Base-by-base conservation (phyloP, 176 grass and related monocot species). In the Alloteropsis semialata region DNA sequence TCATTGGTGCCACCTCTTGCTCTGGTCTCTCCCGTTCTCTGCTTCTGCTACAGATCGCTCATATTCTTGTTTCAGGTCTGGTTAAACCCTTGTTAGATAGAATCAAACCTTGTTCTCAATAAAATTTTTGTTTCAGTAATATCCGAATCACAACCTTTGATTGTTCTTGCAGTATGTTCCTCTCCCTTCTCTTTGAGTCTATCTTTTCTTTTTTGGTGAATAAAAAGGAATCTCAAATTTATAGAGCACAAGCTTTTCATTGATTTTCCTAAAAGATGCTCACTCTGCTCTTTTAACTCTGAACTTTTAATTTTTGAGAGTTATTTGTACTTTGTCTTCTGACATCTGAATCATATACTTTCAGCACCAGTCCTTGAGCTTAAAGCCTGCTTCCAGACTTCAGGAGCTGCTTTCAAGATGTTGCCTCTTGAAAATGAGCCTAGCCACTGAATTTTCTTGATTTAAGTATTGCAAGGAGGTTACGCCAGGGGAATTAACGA, bases 351-450 rank as follows among this genome's bases (percentile, higher is more conserved):
- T 11, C 3, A 54, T 53, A 66, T 45, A 59, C 9, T 36, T 83
- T 54, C 54, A 82, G 79, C 51, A 64, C 37, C 41, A 10, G 70
- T 70, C 19, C 45, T 61, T 64, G n/a, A 55, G 32, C 28, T 34
- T 56, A 71, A 44, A 27, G 11, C 1, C 17, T 54, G 12, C 4
- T 55, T 83, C 16, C 38, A 50, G 64, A 41, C 13, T 76, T 42
- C 18, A 71, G 53, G 13, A 82, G 13, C 14, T 54, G 12, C 69
- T 69, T 48, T 63, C 10, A 56, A 72, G 86, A 88, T 88, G 86
- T 79, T 88, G 46, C 86, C 80, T 5, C 80, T 88, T 88, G 86
- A 88, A 88, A 30, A 72, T 63, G 69, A 84, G 28, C 48, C 29
- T 6, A 22, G 42, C 14, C 24, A 36, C 56, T 88, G 81, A 74